A percentile compares a stretch with the other conserved stretches of the same genome.
Evolutionary conservation across 164 flowering plant genomes (phyloP).

Genomic region (Akebia trifoliata): DNA sequence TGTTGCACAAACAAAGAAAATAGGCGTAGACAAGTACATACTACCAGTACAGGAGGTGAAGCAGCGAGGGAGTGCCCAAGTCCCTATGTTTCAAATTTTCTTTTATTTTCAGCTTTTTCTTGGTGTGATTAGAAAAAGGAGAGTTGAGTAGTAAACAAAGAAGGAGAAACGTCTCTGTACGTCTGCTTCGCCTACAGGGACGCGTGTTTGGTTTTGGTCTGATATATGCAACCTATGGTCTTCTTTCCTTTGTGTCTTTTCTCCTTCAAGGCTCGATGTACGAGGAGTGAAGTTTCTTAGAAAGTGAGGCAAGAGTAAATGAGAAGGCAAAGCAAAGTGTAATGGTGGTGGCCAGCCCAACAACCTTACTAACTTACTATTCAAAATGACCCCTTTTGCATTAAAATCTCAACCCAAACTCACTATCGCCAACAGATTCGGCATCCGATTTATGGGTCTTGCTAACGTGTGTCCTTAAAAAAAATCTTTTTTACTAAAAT

Average conservation of each 20-base stretch:
- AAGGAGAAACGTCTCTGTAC: no score
- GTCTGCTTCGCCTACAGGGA: no score
- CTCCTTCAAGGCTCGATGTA: slow-evolving; percentile 2
- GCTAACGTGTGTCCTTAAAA: no score
- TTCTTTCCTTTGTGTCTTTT: not conserved
- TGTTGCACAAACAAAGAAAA: not conserved
- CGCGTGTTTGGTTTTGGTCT: no score
- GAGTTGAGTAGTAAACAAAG: not conserved
- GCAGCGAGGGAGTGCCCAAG: not conserved
- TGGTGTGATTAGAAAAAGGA: not conserved
- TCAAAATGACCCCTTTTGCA: no score
- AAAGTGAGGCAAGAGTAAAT: not conserved
- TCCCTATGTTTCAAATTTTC: not conserved
- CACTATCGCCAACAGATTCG: not conserved
- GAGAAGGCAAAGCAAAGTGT: not conserved
- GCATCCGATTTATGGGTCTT: no score
- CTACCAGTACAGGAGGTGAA: not conserved
- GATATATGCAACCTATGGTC: no score
- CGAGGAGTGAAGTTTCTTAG: no score
- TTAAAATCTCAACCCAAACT: not conserved
- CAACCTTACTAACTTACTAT: not conserved
- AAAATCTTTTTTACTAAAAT: no score
- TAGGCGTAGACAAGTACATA: not conserved
- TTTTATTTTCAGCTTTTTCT: not conserved
- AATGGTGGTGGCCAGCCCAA: slow-evolving; percentile 7